These are phyloP conservation scores for Claviceps arundinis DNA, from an alignment of 2,329 filamentous ascomycete species.

Conservation along the genomic window DNA sequence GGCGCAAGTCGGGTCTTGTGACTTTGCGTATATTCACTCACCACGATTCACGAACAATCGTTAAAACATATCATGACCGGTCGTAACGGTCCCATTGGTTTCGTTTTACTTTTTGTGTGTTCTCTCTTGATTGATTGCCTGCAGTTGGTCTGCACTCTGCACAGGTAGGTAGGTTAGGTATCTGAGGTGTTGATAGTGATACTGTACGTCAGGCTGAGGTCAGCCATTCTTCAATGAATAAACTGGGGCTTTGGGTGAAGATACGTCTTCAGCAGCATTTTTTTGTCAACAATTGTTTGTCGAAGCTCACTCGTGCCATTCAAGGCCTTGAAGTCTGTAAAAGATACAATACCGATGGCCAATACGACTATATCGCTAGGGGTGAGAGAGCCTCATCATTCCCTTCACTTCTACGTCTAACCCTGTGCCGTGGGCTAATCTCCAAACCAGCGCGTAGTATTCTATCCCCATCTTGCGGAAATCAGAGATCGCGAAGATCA, in stretches of 20 bases:
- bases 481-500: constrained; percentile 38
- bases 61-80: too few relatives aligned
- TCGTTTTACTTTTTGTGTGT: background rate
- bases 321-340: background rate
- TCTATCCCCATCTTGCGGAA: constrained; percentile 29
- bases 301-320: background rate
- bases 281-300: background rate
- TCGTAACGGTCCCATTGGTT: too few relatives aligned
- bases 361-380: background rate
- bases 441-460: constrained; percentile 10
- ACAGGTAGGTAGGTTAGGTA: too few relatives aligned
- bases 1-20: too few relatives aligned
- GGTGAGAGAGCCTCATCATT: background rate
- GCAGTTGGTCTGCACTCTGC: background rate
- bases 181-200: too few relatives aligned
- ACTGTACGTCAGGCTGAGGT: background rate
- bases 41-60: too few relatives aligned
- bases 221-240: background rate
- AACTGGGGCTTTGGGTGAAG: background rate
- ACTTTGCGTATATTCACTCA: too few relatives aligned
- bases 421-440: background rate
- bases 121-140: background rate
- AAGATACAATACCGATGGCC: too few relatives aligned
- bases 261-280: background rate
- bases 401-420: background rate